A percentile compares a stretch with the other conserved stretches of the same genome.
phyloP scores from a whole-genome alignment of 2,329 filamentous ascomycete genomes.

The Shiraia bambusicola region DNA sequence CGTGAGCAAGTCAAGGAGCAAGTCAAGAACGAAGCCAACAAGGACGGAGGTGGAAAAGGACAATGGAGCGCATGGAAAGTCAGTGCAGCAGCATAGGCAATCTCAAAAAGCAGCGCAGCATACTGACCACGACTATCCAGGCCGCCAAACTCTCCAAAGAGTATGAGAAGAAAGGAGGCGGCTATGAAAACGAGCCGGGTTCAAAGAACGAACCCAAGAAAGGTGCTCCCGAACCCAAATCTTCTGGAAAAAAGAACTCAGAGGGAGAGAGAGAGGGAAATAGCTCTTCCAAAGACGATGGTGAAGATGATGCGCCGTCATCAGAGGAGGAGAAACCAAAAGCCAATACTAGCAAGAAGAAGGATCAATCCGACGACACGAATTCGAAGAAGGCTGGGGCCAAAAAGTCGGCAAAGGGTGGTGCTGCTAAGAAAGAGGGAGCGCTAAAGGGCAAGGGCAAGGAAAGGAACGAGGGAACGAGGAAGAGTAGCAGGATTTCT shows the following conservation, averaged over 20 bases:
- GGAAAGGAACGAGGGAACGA: slow-evolving; percentile 22
- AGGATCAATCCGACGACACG: slow-evolving; percentile 9
- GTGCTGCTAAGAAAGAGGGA: slow-evolving; percentile 14
- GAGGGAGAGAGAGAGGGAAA: slow-evolving; percentile 17
- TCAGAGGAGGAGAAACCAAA: slow-evolving; percentile 25
- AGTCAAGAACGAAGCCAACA: slow-evolving; percentile 49
- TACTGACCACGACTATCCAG: slow-evolving; percentile 18
- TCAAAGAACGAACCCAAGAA: slow-evolving; percentile 50
- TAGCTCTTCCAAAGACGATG: slow-evolving; percentile 8
- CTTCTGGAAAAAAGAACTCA: slow-evolving; percentile 26
- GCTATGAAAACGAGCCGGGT: slow-evolving; percentile 46
- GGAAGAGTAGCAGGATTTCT: slow-evolving; percentile 16
- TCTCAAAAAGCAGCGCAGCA: not conserved
- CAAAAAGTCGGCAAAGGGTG: slow-evolving; percentile 22
- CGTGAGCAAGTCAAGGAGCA: slow-evolving; percentile 50
- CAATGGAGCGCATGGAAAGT: slow-evolving; percentile 53
- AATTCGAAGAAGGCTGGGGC: slow-evolving; percentile 17
- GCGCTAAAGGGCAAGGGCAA: slow-evolving; percentile 17
- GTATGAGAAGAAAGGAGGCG: slow-evolving; percentile 45
- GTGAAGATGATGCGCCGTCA: slow-evolving; percentile 11
- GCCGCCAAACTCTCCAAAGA: slow-evolving; percentile 48
- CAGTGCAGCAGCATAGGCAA: slow-evolving; percentile 1
- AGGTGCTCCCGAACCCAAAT: slow-evolving; percentile 43
- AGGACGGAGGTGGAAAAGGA: slow-evolving; percentile 50
- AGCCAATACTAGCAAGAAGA: slow-evolving; percentile 23